phyloP scores from a whole-genome alignment of 1,139 yeast genomes.

The Yamadazyma diospyri region DNA sequence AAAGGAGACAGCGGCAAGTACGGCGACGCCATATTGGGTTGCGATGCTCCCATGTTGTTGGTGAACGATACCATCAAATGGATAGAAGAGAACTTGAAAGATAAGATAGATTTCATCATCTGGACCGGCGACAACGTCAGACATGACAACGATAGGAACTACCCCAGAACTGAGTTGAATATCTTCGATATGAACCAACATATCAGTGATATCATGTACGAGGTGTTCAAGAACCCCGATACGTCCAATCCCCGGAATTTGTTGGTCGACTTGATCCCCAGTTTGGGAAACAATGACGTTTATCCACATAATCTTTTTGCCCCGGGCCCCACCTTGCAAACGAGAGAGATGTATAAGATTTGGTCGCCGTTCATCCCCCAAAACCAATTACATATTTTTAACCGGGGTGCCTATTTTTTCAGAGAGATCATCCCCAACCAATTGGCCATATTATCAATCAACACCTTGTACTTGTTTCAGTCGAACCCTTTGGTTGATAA shows the following conservation, averaged over 20 bases:
- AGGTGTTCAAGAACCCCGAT: slow-evolving; percentile 43
- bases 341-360: slow-evolving; percentile 67
- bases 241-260: slow-evolving; percentile 45
- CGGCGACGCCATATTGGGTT: slow-evolving; percentile 74
- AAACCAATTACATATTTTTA: slow-evolving; percentile 71
- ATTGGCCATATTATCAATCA: slow-evolving; percentile 73
- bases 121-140: slow-evolving; percentile 92
- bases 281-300: slow-evolving; percentile 83
- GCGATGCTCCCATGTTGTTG: slow-evolving; percentile 63
- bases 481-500: slow-evolving; percentile 80
- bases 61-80: slow-evolving; percentile 65
- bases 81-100: slow-evolving; percentile 60
- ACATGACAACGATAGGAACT: slow-evolving; percentile 74
- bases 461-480: slow-evolving; percentile 71
- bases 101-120: slow-evolving; percentile 76
- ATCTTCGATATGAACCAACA: slow-evolving; percentile 67
- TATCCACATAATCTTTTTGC: slow-evolving; percentile 84
- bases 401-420: slow-evolving; percentile 70
- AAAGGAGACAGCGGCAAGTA: slow-evolving; percentile 55
- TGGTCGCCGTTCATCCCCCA: slow-evolving; percentile 78
- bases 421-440: slow-evolving; percentile 74
- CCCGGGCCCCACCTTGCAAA: slow-evolving; percentile 81
- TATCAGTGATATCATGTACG: slow-evolving; percentile 52
- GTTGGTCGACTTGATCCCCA: slow-evolving; percentile 55
- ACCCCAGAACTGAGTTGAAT: slow-evolving; percentile 68